These are phyloP conservation scores for Candida montana DNA, from an alignment of 805 yeast genomes.

Conservation along the genomic window DNA sequence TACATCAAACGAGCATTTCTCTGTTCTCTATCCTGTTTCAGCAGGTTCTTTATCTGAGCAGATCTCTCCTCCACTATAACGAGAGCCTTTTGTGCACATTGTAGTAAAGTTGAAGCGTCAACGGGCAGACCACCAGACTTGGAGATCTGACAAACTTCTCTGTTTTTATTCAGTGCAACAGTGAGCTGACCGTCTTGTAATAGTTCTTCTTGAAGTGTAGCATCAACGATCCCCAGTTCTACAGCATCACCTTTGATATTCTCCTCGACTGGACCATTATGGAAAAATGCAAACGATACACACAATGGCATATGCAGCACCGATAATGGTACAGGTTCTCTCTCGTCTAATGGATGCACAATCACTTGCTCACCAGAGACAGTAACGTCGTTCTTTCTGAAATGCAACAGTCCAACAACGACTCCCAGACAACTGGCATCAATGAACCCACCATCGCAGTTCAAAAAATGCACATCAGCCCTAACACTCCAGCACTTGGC, in stretches of 20 bases:
- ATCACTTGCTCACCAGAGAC: constrained; percentile 60
- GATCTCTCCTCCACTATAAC: constrained; percentile 59
- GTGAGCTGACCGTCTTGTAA: constrained; percentile 76
- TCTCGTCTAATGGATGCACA: constrained; percentile 66
- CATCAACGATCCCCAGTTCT: constrained; percentile 68
- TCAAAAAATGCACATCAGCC: constrained; percentile 84
- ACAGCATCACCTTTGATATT: constrained; percentile 63
- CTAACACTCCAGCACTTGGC: constrained; percentile 85
- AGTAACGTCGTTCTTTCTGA: constrained; percentile 76
- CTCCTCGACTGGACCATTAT: constrained; percentile 57
- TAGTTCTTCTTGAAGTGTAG: constrained; percentile 70
- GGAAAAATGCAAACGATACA: constrained; percentile 81
- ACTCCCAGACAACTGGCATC: constrained; percentile 91
- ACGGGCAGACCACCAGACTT: constrained; percentile 89
- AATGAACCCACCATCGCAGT: constrained; percentile 88
- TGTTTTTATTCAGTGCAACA: constrained; percentile 80
- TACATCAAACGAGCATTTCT: constrained; percentile 23
- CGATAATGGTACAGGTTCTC: constrained; percentile 83
- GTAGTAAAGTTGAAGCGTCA: constrained; percentile 62
- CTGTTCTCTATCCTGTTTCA: constrained; percentile 27
- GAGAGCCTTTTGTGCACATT: constrained; percentile 64
- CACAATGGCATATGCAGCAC: constrained; percentile 87
- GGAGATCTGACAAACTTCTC: constrained; percentile 84
- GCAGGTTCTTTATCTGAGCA: constrained; percentile 48
- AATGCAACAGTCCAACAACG: constrained; percentile 79